phyloP scores from a whole-genome alignment of 2,329 filamentous ascomycete genomes.

The Stagonosporopsis vannaccii region DNA sequence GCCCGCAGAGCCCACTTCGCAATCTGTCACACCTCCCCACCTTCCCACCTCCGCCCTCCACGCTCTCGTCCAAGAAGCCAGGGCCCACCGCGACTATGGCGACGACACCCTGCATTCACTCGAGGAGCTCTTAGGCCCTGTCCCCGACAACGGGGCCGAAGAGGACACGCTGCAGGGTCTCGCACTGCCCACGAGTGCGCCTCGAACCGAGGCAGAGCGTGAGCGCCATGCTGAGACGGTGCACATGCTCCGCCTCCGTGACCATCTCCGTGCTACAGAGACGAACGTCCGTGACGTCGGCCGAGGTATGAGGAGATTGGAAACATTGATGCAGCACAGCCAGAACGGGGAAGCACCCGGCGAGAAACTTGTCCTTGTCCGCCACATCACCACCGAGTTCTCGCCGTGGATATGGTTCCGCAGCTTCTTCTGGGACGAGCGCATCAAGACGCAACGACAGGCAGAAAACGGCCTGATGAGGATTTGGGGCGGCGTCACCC shows the following conservation, averaged over 20 bases:
- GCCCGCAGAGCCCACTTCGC: neutral
- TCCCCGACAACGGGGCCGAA: constrained; percentile 32
- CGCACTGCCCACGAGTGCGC: constrained; percentile 34
- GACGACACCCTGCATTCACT: constrained; percentile 59
- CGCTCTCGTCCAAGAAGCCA: constrained; percentile 51
- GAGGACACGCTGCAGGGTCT: constrained; percentile 46
- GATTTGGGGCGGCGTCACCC: constrained; percentile 46
- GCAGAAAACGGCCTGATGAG: constrained; percentile 18
- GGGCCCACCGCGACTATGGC: constrained; percentile 47
- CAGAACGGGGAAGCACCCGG: constrained; percentile 27
- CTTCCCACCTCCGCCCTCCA: constrained; percentile 49
- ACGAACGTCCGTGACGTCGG: constrained; percentile 55
- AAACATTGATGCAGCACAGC: constrained; percentile 49
- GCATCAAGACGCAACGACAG: constrained; percentile 26
- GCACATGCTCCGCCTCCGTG: constrained; percentile 53
- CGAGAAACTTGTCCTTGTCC: constrained; percentile 14
- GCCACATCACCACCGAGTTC: constrained; percentile 12
- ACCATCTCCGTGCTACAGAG: constrained; percentile 49
- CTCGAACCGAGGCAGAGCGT: constrained; percentile 51
- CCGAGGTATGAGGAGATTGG: constrained; percentile 52
- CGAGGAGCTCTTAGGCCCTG: constrained; percentile 52
- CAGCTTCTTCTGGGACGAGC: constrained; percentile 37
- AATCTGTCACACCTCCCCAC: constrained; percentile 24
- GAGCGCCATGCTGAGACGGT: constrained; percentile 52
- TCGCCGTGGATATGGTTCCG: constrained; percentile 36